Evolutionary conservation across 169 alveolate species (phyloP).

Genomic region (Cryptosporidium parvum): DNA sequence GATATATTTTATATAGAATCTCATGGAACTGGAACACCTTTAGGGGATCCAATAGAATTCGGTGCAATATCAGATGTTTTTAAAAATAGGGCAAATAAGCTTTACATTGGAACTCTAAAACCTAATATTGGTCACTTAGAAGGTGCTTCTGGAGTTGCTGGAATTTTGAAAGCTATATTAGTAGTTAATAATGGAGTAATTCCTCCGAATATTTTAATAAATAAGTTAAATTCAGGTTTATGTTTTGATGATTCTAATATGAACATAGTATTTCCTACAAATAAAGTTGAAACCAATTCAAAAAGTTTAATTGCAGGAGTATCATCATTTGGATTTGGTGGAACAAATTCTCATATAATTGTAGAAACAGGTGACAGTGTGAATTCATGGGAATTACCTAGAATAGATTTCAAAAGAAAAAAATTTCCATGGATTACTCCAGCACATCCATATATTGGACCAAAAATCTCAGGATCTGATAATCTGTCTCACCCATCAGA

Average conservation of each 20-base stretch:
- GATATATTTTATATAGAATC: slow-evolving; percentile 77
- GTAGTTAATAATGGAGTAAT: slow-evolving; percentile 63
- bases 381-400: slow-evolving; percentile 25
- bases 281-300: slow-evolving; percentile 31
- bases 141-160: slow-evolving; percentile 82
- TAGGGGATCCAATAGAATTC: slow-evolving; percentile 86
- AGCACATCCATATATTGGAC: slow-evolving; percentile 73
- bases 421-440: slow-evolving; percentile 63
- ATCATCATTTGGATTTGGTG: slow-evolving; percentile 85
- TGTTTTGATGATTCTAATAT: slow-evolving; percentile 11
- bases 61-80: slow-evolving; percentile 81
- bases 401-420: slow-evolving; percentile 16
- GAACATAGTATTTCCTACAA: slow-evolving; percentile 21
- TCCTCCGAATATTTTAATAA: slow-evolving; percentile 82
- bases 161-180: slow-evolving; percentile 76
- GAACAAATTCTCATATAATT: slow-evolving; percentile 82
- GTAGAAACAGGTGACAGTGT: not conserved
- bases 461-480: slow-evolving; percentile 51
- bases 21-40: slow-evolving; percentile 86
- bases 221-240: slow-evolving; percentile 77
- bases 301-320: slow-evolving; percentile 80
- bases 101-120: slow-evolving; percentile 80
- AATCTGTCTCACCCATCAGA: slow-evolving; percentile 12
- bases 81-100: slow-evolving; percentile 24
- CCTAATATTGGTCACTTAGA: slow-evolving; percentile 80